Evolutionary conservation across 2,329 filamentous ascomycete genomes (phyloP).

Genomic region (Neoscytalidium dimidiatum): DNA sequence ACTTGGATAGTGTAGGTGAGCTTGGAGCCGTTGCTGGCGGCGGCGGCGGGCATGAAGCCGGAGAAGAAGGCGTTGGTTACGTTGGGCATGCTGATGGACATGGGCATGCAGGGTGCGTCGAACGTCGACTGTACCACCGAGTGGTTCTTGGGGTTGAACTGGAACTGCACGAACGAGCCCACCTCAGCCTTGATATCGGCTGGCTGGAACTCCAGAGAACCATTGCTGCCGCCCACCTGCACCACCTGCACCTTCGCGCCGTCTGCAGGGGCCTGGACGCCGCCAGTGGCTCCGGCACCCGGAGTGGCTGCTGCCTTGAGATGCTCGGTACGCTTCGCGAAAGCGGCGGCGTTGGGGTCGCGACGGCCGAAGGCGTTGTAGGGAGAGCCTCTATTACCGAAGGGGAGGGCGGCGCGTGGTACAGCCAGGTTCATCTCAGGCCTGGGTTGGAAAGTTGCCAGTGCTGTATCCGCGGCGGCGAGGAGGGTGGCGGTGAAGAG

Average conservation of each 20-base stretch:
- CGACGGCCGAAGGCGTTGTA: slow-evolving; percentile 6
- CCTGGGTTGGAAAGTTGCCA: slow-evolving; percentile 7
- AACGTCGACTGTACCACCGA: slow-evolving; percentile 79
- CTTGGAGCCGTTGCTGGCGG: slow-evolving; percentile 34
- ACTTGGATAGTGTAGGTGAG: slow-evolving; percentile 73
- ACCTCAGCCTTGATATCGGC: slow-evolving; percentile 63
- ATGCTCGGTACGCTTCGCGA: neutral
- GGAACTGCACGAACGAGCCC: slow-evolving; percentile 59
- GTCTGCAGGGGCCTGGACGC: neutral
- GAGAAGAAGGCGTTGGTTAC: slow-evolving; percentile 58
- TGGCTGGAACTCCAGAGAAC: slow-evolving; percentile 63
- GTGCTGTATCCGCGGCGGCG: neutral
- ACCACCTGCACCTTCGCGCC: slow-evolving; percentile 59
- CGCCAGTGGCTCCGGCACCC: neutral
- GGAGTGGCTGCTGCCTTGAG: neutral
- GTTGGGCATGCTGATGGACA: slow-evolving; percentile 46
- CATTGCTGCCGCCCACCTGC: slow-evolving; percentile 59
- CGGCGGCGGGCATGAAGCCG: slow-evolving; percentile 61
- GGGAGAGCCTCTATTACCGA: neutral
- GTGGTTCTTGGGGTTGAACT: slow-evolving; percentile 66
- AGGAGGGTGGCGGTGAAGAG: neutral
- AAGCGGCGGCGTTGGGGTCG: neutral
- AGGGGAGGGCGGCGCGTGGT: slow-evolving; percentile 11
- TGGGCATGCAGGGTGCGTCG: slow-evolving; percentile 67
- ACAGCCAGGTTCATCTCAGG: slow-evolving; percentile 7